Evolutionary conservation across 2,329 filamentous ascomycete genomes (phyloP), one percentile per base, ranked within the genome.

Genomic region (Diplodia scrobiculata): DNA sequence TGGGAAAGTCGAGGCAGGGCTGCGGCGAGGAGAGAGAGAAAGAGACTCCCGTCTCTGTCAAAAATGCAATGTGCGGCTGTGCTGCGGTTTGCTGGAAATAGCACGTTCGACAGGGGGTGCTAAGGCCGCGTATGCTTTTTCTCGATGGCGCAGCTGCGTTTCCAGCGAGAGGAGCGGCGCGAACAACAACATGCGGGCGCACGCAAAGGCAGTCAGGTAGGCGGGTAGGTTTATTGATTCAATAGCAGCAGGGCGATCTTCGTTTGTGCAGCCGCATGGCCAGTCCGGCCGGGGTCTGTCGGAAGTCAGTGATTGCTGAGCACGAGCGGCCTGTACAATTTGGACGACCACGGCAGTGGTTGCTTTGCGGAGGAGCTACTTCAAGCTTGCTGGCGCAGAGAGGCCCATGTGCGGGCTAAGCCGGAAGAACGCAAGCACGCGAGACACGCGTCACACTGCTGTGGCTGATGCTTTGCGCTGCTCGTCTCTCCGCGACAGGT

Each of bases 1-100:
- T 6, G 34, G 38, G 38, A 48, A 47, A 25, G 19, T 17, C 54
- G 21, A 58, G 21, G 55, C 55, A 47, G 54, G 54, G 36, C 34
- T 58, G 36, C 25, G n/a, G 41, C 41, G 41, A 45, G 41, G 7
- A 6, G 17, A 10, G 7, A 41, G 17, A 1, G 13, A 41, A 5
- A 17, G 25, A 60, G 38, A 32, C 9, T 47, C 14, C 55, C 25
- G 14, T 47, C 38, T 60, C 38, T 60, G 55, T 47, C 55, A 19
- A 60, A 60, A 19, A 17, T 14, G 17, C 25, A 47, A 60, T 47
- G 38, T 60, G 55, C 55, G 55, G 55, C 55, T 32, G 55, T 60
- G 55, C 55, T 60, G 55, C 27, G 55, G 55, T 60, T 34, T 27
- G 55, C 55, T 60, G 38, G 55, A 60, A 60, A 60, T 60, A 60